Evolutionary conservation across 441 rosid genomes (phyloP).

Genomic region (Geranium incanum): DNA sequence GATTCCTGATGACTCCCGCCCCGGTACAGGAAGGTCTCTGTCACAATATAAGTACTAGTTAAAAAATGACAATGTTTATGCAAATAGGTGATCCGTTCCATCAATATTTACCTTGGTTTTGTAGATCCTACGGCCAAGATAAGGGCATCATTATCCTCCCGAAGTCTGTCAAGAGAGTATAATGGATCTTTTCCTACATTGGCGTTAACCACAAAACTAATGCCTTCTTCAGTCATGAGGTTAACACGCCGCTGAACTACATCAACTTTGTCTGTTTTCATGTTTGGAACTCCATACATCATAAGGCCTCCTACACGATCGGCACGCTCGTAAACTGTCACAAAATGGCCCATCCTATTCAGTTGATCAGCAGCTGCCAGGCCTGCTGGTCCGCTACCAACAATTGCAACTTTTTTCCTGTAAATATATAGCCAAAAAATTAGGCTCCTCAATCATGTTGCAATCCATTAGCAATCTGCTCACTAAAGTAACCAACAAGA

Average conservation of each 20-base stretch:
- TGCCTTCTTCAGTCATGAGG: slow-evolving; percentile 89
- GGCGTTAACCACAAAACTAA: slow-evolving; percentile 85
- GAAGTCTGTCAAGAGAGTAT: slow-evolving; percentile 65
- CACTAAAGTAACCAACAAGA: not conserved
- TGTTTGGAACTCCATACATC: slow-evolving; percentile 99
- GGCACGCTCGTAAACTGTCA: slow-evolving; percentile 90
- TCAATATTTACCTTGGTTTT: slow-evolving; percentile 68
- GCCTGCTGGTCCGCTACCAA: slow-evolving; percentile 99
- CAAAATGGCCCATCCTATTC: slow-evolving; percentile 89
- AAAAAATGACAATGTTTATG: not conserved
- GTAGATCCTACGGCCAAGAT: slow-evolving; percentile 95
- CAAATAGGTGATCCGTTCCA: not conserved
- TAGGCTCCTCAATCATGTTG: not conserved
- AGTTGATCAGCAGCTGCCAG: slow-evolving; percentile 99
- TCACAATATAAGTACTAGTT: slow-evolving; percentile 22
- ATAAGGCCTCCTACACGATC: slow-evolving; percentile 98
- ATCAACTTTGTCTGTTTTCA: slow-evolving; percentile 96
- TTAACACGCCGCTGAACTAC: slow-evolving; percentile 89
- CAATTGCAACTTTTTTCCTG: slow-evolving; percentile 80
- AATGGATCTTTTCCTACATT: slow-evolving; percentile 78
- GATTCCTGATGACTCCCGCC: slow-evolving; percentile 78
- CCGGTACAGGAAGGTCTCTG: slow-evolving; percentile 99
- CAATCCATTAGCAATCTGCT: not conserved
- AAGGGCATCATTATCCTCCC: slow-evolving; percentile 77
- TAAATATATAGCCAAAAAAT: not conserved